Evolutionary conservation across 1,139 yeast species (phyloP).

Genomic region (Blastobotrys serpentis): DNA sequence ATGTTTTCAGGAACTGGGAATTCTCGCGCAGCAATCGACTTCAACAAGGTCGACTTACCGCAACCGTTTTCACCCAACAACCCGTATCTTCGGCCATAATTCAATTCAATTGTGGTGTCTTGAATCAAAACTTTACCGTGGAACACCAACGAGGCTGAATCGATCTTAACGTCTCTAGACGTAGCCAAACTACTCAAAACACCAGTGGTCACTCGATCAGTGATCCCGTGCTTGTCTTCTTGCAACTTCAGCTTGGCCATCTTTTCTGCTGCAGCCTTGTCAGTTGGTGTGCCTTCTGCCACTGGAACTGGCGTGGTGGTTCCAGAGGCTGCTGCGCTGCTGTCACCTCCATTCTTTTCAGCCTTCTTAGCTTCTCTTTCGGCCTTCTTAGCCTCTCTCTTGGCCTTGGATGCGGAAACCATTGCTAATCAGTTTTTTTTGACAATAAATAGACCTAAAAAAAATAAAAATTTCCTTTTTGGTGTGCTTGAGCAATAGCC

Average conservation of each 20-base stretch:
- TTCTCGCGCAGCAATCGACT: conserved; percentile 93
- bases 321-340: conserved; percentile 50
- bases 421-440: too few species aligned
- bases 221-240: conserved; percentile 87
- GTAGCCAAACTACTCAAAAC: conserved; percentile 85
- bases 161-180: conserved; percentile 90
- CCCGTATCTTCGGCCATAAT: conserved; percentile 90
- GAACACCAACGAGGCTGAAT: conserved; percentile 86
- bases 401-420: conserved; percentile 66
- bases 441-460: neutral
- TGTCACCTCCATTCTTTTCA: conserved; percentile 52
- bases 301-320: conserved; percentile 35
- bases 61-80: conserved; percentile 98
- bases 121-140: conserved; percentile 96
- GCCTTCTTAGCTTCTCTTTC: conserved; percentile 65
- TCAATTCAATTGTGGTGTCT: conserved; percentile 87
- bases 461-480: too few species aligned
- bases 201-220: conserved; percentile 98
- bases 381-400: conserved; percentile 68
- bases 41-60: conserved; percentile 94
- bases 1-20: conserved; percentile 90
- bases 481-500: neutral
- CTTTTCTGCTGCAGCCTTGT: conserved; percentile 60
- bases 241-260: conserved; percentile 87
- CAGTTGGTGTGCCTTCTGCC: conserved; percentile 37